phyloP scores from a whole-genome alignment of 805 yeast species.

The Scheffersomyces lignosus region DNA sequence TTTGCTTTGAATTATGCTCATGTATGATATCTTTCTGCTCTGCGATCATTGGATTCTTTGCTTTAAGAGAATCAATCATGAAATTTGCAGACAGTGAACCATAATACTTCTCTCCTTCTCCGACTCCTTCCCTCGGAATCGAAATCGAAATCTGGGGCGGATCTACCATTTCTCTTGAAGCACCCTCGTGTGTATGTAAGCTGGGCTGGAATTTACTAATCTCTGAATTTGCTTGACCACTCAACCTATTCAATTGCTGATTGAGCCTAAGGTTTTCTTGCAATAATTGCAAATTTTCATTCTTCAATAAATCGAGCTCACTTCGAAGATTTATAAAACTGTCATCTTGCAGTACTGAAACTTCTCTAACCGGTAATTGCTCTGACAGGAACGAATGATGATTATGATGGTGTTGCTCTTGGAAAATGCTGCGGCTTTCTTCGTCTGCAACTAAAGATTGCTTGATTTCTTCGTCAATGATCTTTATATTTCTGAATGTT shows the following conservation, averaged over 20 bases:
- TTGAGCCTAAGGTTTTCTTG: constrained; percentile 18
- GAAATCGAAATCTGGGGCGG: constrained; percentile 7
- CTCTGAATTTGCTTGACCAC: not conserved
- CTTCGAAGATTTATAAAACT: constrained; percentile 8
- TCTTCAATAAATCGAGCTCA: constrained; percentile 19
- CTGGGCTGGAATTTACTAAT: constrained; percentile 1
- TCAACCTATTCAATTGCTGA: constrained; percentile 6
- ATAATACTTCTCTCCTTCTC: constrained; percentile 44
- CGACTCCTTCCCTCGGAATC: constrained; percentile 39
- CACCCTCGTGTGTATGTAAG: not conserved
- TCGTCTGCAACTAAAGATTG: not conserved
- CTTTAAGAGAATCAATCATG: constrained; percentile 42
- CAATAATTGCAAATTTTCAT: constrained; percentile 19
- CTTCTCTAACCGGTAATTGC: not conserved
- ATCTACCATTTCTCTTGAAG: not conserved
- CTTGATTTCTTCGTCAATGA: constrained; percentile 20
- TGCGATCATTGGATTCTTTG: constrained; percentile 10
- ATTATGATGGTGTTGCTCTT: no score
- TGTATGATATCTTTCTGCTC: not conserved
- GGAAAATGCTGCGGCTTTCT: not conserved
- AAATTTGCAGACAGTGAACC: constrained; percentile 52
- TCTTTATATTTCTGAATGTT: constrained; percentile 44
- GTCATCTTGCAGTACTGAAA: not conserved
- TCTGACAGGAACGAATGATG: no score
- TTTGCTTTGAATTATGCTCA: not conserved